Evolutionary conservation across 495 filamentous ascomycete species (phyloP).

Genomic region (Xylaria sp.): DNA sequence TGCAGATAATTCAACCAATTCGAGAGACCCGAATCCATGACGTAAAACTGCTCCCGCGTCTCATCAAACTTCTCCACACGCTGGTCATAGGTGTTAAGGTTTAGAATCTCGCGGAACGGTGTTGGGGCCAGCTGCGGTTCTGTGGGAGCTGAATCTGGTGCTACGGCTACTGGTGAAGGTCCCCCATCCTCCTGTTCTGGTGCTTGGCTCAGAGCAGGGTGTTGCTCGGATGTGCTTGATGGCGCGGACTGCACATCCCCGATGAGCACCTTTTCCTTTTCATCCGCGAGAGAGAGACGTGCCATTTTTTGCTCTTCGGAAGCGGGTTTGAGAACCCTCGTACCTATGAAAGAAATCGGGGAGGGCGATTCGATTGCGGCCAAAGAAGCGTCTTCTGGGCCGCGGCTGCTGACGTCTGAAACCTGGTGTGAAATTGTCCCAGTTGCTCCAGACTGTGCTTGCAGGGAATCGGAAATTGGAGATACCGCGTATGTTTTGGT

Average conservation of each 20-base stretch:
- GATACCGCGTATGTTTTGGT: slow-evolving; percentile 4
- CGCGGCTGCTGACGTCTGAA: slow-evolving; percentile 44
- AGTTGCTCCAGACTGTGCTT: slow-evolving; percentile 22
- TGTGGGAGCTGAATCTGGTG: slow-evolving; percentile 48
- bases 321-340: slow-evolving; percentile 17
- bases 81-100: slow-evolving; percentile 64
- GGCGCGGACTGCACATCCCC: slow-evolving; percentile 42
- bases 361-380: slow-evolving; percentile 44
- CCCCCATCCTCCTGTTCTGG: slow-evolving; percentile 18
- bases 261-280: slow-evolving; percentile 53
- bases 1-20: slow-evolving; percentile 69
- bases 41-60: slow-evolving; percentile 71
- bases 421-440: slow-evolving; percentile 45
- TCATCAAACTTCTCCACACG: slow-evolving; percentile 73
- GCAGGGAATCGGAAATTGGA: slow-evolving; percentile 22
- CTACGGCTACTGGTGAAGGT: slow-evolving; percentile 36
- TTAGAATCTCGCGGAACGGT: slow-evolving; percentile 75
- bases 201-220: slow-evolving; percentile 43
- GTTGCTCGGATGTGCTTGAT: slow-evolving; percentile 41
- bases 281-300: slow-evolving; percentile 50
- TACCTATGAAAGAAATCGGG: slow-evolving; percentile 40
- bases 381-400: slow-evolving; percentile 34
- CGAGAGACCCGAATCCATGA: slow-evolving; percentile 73
- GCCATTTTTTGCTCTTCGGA: slow-evolving; percentile 23
- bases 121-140: neutral